Evolutionary conservation across 176 grass and related monocot species (phyloP).

Genomic region (Coix lacrymajobi): DNA sequence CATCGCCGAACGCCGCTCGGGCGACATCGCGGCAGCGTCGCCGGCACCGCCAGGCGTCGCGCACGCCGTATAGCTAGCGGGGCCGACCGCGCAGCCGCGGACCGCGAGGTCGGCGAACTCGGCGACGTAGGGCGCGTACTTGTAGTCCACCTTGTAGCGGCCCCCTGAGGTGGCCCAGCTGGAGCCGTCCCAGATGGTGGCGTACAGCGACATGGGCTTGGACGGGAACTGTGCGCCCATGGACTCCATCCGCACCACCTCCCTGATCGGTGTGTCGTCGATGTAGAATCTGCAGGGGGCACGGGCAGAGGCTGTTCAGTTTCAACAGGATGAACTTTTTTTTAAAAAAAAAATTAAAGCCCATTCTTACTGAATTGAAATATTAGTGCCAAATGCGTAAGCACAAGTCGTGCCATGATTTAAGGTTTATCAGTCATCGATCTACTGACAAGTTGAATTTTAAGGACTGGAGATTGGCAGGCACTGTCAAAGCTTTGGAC

Average conservation of each 20-base stretch:
- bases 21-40: background rate
- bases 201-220: slow-evolving; percentile 90
- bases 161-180: slow-evolving; percentile 88
- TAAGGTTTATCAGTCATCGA: background rate
- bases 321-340: background rate
- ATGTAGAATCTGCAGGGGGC: slow-evolving; percentile 69
- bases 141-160: slow-evolving; percentile 95
- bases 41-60: background rate
- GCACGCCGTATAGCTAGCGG: background rate
- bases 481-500: background rate
- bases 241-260: slow-evolving; percentile 49
- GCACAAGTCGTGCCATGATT: background rate
- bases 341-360: no score
- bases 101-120: slow-evolving; percentile 87
- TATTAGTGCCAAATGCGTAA: background rate
- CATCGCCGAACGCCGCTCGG: slow-evolving; percentile 48
- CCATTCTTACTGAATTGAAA: background rate
- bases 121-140: slow-evolving; percentile 83
- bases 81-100: slow-evolving; percentile 31
- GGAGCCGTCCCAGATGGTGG: slow-evolving; percentile 97
- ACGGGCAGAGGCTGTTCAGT: background rate
- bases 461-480: background rate
- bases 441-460: background rate
- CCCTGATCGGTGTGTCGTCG: slow-evolving; percentile 71
- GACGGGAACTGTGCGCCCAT: slow-evolving; percentile 71